Percentiles rank a stretch among this genome's conserved stretches.
These are phyloP conservation scores for Solanum hybrid DNA, from an alignment of 305 asterid genomes.

Conservation along the genomic window DNA sequence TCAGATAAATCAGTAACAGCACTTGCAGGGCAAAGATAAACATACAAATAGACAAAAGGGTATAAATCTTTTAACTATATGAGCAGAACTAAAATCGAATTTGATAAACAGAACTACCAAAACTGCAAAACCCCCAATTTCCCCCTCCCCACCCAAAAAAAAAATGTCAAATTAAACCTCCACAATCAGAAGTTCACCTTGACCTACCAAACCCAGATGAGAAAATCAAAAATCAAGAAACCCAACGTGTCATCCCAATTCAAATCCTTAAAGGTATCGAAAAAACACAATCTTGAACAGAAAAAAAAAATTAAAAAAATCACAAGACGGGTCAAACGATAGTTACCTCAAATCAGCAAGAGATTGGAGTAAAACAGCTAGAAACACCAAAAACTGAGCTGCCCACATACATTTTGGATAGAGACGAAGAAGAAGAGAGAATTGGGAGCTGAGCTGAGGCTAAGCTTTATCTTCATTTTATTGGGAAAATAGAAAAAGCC, in stretches of 20 bases:
- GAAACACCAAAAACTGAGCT: neutral
- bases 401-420: neutral
- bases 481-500: neutral
- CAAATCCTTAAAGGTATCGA: neutral
- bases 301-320: neutral
- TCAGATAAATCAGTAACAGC: neutral
- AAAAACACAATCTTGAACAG: neutral
- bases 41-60: neutral
- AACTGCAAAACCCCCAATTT: neutral
- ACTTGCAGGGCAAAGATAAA: neutral
- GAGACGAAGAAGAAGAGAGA: neutral
- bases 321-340: neutral
- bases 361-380: neutral
- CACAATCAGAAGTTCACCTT: neutral
- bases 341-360: neutral
- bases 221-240: neutral
- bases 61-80: neutral
- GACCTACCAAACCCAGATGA: neutral
- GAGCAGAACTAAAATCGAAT: neutral
- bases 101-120: neutral
- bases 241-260: neutral
- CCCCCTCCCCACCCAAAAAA: neutral
- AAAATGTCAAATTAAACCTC: neutral
- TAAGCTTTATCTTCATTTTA: neutral
- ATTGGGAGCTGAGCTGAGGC: neutral